Conservation (phyloP, 306 rosid genomes). For the Astragalus membranaceus region DNA sequence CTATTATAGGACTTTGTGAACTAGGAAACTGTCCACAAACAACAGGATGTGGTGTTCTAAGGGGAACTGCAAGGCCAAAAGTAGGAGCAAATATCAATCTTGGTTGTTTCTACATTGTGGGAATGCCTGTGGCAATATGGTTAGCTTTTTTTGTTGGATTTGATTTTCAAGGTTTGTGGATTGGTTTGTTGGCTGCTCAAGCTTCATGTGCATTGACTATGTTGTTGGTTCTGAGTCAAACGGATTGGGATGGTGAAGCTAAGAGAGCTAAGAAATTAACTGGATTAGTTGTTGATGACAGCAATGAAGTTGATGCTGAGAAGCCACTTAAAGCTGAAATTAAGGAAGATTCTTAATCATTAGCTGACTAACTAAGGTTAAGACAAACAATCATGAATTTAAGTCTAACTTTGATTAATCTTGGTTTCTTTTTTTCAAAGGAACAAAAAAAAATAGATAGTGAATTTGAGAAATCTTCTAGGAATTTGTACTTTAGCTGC, state of each 20-base stretch:
- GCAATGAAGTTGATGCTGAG: conserved; percentile 29
- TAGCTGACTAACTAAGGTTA: conserved; percentile 16
- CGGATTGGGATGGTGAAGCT: conserved; percentile 71
- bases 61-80: conserved; percentile 90
- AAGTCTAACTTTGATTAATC: conserved; percentile 27
- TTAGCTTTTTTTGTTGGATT: conserved; percentile 51
- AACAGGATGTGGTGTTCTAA: conserved; percentile 87
- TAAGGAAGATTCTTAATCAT: conserved; percentile 42
- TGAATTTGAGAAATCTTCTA: background rate
- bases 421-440: background rate
- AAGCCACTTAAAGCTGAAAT: conserved; percentile 23
- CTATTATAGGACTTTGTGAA: conserved; percentile 84
- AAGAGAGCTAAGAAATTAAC: conserved; percentile 58
- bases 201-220: conserved; percentile 73
- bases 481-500: conserved; percentile 33
- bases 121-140: conserved; percentile 82
- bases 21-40: conserved; percentile 95
- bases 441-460: background rate
- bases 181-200: conserved; percentile 81
- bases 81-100: conserved; percentile 76
- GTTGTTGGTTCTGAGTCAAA: conserved; percentile 61
- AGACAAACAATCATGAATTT: conserved; percentile 35
- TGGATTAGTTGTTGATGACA: conserved; percentile 29
- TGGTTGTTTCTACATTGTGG: conserved; percentile 83
- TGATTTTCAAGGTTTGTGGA: conserved; percentile 81